Evolutionary conservation across 345 rosid genomes (phyloP).

Genomic region (Camelina hispida): DNA sequence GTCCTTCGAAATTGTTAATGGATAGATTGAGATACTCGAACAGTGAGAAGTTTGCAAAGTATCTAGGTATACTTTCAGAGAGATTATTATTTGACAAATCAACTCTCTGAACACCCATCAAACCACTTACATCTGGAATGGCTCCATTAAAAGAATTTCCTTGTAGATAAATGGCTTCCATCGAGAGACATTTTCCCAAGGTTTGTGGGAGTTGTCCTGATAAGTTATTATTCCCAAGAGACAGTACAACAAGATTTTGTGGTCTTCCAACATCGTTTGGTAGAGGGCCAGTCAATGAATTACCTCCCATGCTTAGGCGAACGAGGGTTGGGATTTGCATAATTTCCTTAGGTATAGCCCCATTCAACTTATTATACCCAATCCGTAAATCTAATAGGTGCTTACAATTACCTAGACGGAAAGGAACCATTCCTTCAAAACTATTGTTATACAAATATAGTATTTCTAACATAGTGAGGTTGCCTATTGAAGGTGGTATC

Average conservation of each 20-base stretch:
- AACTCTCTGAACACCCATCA: not conserved
- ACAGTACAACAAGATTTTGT: not conserved
- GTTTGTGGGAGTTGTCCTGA: not conserved
- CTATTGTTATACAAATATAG: not conserved
- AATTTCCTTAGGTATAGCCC: not conserved
- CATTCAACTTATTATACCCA: not conserved
- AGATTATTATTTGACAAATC: slow-evolving; percentile 18
- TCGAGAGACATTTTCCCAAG: slow-evolving; percentile 1
- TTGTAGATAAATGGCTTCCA: not conserved
- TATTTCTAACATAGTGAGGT: not conserved
- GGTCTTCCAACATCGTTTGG: not conserved
- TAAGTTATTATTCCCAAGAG: not conserved
- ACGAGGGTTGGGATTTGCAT: not conserved
- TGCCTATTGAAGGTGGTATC: slow-evolving; percentile 11
- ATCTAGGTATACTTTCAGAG: slow-evolving; percentile 24
- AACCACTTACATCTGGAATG: slow-evolving; percentile 1
- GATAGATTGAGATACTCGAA: slow-evolving; percentile 31
- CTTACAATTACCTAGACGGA: not conserved
- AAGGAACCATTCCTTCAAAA: not conserved
- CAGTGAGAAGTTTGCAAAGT: not conserved
- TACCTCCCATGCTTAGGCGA: not conserved
- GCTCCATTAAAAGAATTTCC: slow-evolving; percentile 7
- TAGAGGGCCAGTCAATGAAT: not conserved
- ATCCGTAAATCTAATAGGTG: rapidly evolving
- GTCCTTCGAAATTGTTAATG: slow-evolving; percentile 21